Evolutionary conservation across 306 rosid genomes (phyloP).

Genomic region (Oemleria cerasiformis): DNA sequence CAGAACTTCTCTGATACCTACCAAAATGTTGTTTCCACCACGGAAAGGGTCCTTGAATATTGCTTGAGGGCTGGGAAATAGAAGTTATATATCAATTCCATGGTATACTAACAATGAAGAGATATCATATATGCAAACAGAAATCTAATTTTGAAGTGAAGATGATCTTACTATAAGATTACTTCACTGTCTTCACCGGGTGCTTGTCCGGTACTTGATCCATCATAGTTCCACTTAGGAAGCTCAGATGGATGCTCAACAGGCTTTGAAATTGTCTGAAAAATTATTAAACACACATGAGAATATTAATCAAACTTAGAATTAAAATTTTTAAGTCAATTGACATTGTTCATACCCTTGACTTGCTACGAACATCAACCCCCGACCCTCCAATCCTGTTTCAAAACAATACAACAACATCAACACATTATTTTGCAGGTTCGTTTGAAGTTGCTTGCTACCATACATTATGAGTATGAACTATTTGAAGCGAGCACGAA

Average conservation of each 20-base stretch:
- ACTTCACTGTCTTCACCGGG: constrained; percentile 99
- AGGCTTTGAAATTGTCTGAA: constrained; percentile 84
- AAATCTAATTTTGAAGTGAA: constrained; percentile 14
- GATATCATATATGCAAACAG: not conserved
- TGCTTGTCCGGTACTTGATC: constrained; percentile 99
- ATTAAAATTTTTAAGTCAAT: not conserved
- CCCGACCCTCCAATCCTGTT: constrained; percentile 97
- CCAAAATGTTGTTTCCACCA: constrained; percentile 97
- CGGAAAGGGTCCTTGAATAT: constrained; percentile 97
- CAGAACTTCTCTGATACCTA: constrained; percentile 35
- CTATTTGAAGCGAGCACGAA: constrained; percentile 11
- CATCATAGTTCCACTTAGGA: constrained; percentile 98
- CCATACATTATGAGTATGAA: not conserved
- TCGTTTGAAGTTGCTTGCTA: not conserved
- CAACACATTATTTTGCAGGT: constrained; percentile 13
- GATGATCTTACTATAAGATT: constrained; percentile 83
- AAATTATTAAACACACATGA: constrained; percentile 17
- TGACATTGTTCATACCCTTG: constrained; percentile 57
- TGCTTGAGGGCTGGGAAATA: constrained; percentile 78
- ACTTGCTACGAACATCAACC: constrained; percentile 91
- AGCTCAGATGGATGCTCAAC: constrained; percentile 96
- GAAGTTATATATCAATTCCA: constrained; percentile 22
- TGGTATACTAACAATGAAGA: constrained; percentile 11
- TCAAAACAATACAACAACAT: constrained; percentile 5
- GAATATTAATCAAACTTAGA: constrained; percentile 18